These are phyloP conservation scores for Pholiota adiposa DNA, from an alignment of 1,284 basidiomycete genomes.

Conservation along the genomic window DNA sequence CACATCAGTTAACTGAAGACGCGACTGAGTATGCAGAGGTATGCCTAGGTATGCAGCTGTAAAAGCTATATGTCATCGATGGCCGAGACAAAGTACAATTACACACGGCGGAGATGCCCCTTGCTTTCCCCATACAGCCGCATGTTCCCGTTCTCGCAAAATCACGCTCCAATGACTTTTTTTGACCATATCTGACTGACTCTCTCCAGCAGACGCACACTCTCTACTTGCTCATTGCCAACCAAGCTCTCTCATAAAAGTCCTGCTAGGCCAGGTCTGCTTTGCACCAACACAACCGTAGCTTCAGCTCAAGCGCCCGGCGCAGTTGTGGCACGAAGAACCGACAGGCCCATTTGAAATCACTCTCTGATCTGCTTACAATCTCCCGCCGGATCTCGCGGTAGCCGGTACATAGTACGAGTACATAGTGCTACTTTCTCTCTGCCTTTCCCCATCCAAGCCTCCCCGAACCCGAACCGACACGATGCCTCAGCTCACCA, in stretches of 20 bases:
- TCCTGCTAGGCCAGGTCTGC: too few species aligned
- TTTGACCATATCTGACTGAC: background rate
- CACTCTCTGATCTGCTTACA: background rate
- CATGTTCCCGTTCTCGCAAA: background rate
- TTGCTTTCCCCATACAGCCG: background rate
- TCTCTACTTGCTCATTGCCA: background rate
- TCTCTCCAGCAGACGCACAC: background rate
- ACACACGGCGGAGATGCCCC: background rate
- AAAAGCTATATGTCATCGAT: too few species aligned
- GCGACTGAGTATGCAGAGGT: too few species aligned
- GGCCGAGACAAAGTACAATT: background rate
- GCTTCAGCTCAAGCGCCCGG: too few species aligned
- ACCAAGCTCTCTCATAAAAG: too few species aligned
- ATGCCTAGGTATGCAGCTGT: too few species aligned
- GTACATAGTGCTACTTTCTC: too few species aligned
- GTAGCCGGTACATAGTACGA: too few species aligned
- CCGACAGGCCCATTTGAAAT: background rate
- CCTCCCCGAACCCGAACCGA: conserved; percentile 2
- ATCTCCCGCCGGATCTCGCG: conserved; percentile 11
- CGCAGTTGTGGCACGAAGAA: background rate
- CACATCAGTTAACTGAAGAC: too few species aligned
- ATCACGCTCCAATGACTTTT: background rate
- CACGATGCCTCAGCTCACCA: conserved; percentile 44
- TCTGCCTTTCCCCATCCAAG: conserved; percentile 1
- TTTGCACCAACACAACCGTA: too few species aligned